A percentile compares a stretch with the other conserved stretches of the same genome.
Evolutionary conservation across 192 early-diverging fungal genomes (phyloP).

Genomic region (Chytriomyces sp.): DNA sequence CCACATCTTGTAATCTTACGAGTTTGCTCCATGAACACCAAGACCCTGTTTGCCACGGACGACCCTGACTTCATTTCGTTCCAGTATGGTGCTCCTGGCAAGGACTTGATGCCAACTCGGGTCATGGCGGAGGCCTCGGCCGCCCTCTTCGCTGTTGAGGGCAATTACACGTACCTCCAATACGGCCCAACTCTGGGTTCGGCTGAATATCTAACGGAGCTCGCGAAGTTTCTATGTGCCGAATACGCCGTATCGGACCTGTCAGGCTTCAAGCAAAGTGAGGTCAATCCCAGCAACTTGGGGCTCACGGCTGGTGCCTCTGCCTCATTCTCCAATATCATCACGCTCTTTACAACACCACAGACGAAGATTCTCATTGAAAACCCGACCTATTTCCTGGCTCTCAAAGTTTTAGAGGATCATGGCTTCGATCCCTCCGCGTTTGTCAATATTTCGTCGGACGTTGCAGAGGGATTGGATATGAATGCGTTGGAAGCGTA

Average conservation of each 20-base stretch:
- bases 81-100: conserved; percentile 45
- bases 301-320: conserved; percentile 46
- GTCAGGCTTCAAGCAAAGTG: too few species aligned
- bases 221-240: conserved; percentile 38
- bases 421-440: conserved; percentile 26
- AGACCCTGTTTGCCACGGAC: conserved; percentile 21
- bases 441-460: conserved; percentile 35
- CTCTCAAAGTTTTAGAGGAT: conserved; percentile 42
- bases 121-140: conserved; percentile 6
- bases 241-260: conserved; percentile 31
- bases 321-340: conserved; percentile 43
- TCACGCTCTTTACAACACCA: conserved; percentile 39
- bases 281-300: conserved; percentile 20
- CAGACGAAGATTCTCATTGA: conserved; percentile 43
- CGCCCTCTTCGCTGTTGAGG: not conserved
- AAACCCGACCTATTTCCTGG: conserved; percentile 56
- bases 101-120: conserved; percentile 33
- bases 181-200: conserved; percentile 38
- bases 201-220: conserved; percentile 20
- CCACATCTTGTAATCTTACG: too few species aligned
- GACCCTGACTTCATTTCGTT: conserved; percentile 34
- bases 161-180: conserved; percentile 36
- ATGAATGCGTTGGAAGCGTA: conserved; percentile 16
- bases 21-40: conserved; percentile 1
- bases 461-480: conserved; percentile 34